These are phyloP conservation scores for Cercophora newfieldiana DNA, from an alignment of 495 filamentous ascomycete species.

Conservation along the genomic window DNA sequence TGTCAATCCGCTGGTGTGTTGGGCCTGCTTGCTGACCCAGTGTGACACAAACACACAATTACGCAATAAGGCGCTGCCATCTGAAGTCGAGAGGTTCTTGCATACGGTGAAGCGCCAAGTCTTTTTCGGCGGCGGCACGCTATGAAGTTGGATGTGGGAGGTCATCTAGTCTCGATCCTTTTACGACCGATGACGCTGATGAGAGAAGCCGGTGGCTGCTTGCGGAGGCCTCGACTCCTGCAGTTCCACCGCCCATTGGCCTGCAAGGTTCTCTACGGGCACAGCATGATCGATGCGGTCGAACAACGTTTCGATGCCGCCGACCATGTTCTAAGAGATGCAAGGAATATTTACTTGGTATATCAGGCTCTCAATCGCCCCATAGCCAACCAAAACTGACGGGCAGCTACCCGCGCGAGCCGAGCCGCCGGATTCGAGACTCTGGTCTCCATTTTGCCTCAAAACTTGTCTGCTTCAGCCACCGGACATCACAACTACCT, in stretches of 20 bases:
- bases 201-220: not conserved
- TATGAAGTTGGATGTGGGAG: not conserved
- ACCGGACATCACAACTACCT: constrained; percentile 19
- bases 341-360: too few species aligned
- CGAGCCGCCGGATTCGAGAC: constrained; percentile 16
- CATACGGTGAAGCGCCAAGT: not conserved
- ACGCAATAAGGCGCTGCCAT: not conserved
- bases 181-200: not conserved
- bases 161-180: not conserved
- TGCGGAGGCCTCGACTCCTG: not conserved
- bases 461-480: constrained; percentile 10
- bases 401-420: not conserved
- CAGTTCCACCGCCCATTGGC: not conserved
- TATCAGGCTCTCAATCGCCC: too few species aligned
- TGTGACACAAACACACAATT: not conserved
- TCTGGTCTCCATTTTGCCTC: constrained; percentile 7
- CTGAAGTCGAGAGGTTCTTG: not conserved
- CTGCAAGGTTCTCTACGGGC: not conserved
- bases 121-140: not conserved
- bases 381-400: not conserved
- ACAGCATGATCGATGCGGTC: not conserved
- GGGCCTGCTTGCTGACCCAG: not conserved
- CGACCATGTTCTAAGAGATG: too few species aligned
- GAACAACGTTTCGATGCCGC: not conserved
- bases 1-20: not conserved